phyloP scores from a whole-genome alignment of 148 eudicot genomes.

The Silene uniflora region DNA sequence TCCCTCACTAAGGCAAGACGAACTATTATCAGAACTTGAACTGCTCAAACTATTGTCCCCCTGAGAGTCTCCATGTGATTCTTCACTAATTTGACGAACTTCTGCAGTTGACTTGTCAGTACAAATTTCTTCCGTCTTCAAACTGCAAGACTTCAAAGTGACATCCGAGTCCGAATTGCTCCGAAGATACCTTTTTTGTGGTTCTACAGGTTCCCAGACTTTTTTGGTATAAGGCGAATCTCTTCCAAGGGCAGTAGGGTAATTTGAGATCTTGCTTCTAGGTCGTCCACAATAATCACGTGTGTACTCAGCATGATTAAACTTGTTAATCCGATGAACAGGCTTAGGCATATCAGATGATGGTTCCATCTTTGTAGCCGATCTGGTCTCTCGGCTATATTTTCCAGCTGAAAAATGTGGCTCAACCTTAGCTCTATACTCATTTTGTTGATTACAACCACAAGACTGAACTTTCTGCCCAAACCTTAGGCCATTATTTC shows the following conservation, averaged over 20 bases:
- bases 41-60: constrained; percentile 27
- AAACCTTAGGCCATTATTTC: constrained; percentile 42
- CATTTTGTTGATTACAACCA: not conserved
- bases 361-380: constrained; percentile 40
- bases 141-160: constrained; percentile 42
- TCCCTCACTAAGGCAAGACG: constrained; percentile 89
- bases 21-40: constrained; percentile 84
- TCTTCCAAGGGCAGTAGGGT: constrained; percentile 36
- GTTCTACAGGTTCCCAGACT: constrained; percentile 96
- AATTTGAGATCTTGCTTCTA: constrained; percentile 49
- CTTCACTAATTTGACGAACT: constrained; percentile 32
- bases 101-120: constrained; percentile 35
- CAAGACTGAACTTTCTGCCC: constrained; percentile 5
- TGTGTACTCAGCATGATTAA: constrained; percentile 39
- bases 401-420: constrained; percentile 31
- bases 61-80: constrained; percentile 23
- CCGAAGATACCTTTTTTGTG: constrained; percentile 56
- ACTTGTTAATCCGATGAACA: constrained; percentile 47
- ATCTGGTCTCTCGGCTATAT: constrained; percentile 41
- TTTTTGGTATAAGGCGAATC: constrained; percentile 53
- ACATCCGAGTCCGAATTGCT: constrained; percentile 78
- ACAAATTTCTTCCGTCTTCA: constrained; percentile 41
- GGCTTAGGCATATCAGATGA: constrained; percentile 48
- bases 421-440: constrained; percentile 34
- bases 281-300: constrained; percentile 54